Percentiles rank a stretch among this genome's conserved stretches.
phyloP scores from a whole-genome alignment of 768 basidiomycete genomes.

The Hirschioporus abietinus region DNA sequence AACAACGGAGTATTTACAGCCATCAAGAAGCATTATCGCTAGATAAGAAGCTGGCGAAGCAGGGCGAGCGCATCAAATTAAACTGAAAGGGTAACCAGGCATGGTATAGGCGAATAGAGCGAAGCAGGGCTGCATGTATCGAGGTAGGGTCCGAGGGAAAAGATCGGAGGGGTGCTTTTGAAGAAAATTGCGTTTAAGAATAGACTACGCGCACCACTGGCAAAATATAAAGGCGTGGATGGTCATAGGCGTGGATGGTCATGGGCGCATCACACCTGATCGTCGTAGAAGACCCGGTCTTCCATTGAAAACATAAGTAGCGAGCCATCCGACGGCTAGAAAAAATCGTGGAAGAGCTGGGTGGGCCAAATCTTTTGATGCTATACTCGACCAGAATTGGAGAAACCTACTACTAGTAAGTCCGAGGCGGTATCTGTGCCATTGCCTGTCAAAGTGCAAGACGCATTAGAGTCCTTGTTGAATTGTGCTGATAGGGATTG shows the following conservation, averaged over 20 bases:
- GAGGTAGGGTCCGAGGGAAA: background rate
- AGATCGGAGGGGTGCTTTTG: background rate
- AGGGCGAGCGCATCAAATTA: background rate
- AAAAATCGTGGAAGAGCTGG: background rate
- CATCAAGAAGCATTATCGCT: background rate
- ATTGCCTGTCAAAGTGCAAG: no score
- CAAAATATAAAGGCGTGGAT: background rate
- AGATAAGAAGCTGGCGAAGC: background rate
- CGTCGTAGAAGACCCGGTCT: background rate
- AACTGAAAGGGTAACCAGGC: background rate
- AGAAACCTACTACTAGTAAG: no score
- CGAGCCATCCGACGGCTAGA: background rate
- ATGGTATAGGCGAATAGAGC: background rate
- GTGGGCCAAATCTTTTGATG: no score
- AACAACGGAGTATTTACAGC: background rate
- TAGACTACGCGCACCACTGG: background rate
- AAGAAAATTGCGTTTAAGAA: no score
- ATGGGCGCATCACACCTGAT: background rate
- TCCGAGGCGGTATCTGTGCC: no score
- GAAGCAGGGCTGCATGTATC: background rate
- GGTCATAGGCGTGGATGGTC: no score
- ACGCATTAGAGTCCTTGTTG: no score
- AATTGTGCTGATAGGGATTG: no score
- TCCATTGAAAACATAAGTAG: background rate
- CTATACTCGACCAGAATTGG: no score